Evolutionary conservation across 169 alveolate genomes (phyloP), one percentile per base, ranked within the genome.

Genomic region (Plasmodium ovale): DNA sequence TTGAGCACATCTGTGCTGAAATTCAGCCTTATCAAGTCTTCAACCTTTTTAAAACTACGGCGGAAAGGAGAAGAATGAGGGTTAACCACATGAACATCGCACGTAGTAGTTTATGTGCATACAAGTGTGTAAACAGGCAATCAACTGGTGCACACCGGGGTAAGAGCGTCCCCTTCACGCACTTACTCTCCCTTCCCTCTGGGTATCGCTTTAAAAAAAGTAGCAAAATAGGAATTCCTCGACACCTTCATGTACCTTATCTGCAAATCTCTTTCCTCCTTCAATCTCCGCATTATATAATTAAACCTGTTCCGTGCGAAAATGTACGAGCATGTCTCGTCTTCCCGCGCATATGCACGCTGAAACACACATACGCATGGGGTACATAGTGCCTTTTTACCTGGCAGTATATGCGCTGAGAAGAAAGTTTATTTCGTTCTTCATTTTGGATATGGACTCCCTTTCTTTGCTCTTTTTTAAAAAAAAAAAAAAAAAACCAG

Each of bases 331-430:
- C 21, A 72, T 54, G 14, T 59, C 7, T n/a, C 9, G 23, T 25
- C 10, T 25, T 9, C 29, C 12, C 19, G 70, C 29, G 29, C 14
- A 60, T 19, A 60, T 25, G n/a, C n/a, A n/a, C n/a, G n/a, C n/a
- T n/a, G n/a, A n/a, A n/a, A n/a, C n/a, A n/a, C n/a, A n/a, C n/a
- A n/a, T n/a, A n/a, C n/a, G n/a, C n/a, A n/a, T n/a, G n/a, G n/a
- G n/a, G n/a, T n/a, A n/a, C n/a, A n/a, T n/a, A n/a, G n/a, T n/a
- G n/a, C n/a, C n/a, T n/a, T n/a, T n/a, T n/a, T 47, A 79, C 89
- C 89, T 79, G 49, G 71, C 23, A 59, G 44, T 79, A 29, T 79
- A 79, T 25, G 89, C 89, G 14, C 82, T 65, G 2, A 79, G 54
- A 9, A 65, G 35, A 79, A 47, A 79, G 10, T 56, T 51, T 64